A percentile compares a stretch with the other conserved stretches of the same genome.
These are phyloP conservation scores for Agapanthus africanus DNA, from an alignment of 106 monocot genomes.

Conservation along the genomic window DNA sequence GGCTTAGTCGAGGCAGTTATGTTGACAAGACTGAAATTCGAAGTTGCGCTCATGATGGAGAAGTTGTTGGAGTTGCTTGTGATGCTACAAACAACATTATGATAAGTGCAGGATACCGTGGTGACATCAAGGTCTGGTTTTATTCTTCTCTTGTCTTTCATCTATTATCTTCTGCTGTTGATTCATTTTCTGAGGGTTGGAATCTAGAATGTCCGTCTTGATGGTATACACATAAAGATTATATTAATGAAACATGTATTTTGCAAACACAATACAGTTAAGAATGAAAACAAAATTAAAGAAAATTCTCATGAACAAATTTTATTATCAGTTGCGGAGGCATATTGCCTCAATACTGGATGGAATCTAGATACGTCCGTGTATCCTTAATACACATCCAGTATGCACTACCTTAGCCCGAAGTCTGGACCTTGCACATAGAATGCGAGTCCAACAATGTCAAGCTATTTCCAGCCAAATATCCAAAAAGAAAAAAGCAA, in stretches of 20 bases:
- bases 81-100: slow-evolving; percentile 70
- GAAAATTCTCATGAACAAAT: not conserved
- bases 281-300: slow-evolving; percentile 5
- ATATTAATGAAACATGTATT: not conserved
- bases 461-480: too few species aligned
- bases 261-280: not conserved
- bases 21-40: slow-evolving; percentile 44
- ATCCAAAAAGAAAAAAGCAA: too few species aligned
- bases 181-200: not conserved
- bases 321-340: not conserved
- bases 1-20: slow-evolving; percentile 82
- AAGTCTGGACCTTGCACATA: too few species aligned
- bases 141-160: not conserved
- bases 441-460: too few species aligned
- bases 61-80: slow-evolving; percentile 90
- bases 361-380: too few species aligned
- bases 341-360: not conserved
- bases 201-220: not conserved
- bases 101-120: slow-evolving; percentile 87
- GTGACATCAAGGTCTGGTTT: slow-evolving; percentile 87
- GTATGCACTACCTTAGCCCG: too few species aligned
- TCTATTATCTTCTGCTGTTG: not conserved
- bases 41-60: slow-evolving; percentile 59
- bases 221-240: not conserved
- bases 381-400: too few species aligned